Conservation (phyloP, 2,329 filamentous ascomycete species). For the Xylaria sp. region DNA sequence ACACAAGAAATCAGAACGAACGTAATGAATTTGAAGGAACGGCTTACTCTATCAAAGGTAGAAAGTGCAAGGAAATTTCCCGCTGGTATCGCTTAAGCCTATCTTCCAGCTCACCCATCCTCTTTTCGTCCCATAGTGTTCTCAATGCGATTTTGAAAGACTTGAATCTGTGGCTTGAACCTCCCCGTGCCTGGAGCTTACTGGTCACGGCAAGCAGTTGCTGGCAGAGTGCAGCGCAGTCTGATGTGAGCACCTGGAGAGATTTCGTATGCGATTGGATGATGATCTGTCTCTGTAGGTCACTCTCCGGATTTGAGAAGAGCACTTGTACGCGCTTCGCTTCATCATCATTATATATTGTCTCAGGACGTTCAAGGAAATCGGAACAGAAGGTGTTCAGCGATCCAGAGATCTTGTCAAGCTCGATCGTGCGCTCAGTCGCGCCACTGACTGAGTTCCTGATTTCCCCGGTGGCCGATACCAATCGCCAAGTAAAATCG, state of each 20-base stretch:
- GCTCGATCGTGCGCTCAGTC: neutral
- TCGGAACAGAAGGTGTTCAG: neutral
- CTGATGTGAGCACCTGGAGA: neutral
- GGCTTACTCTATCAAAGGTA: neutral
- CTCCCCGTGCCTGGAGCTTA: neutral
- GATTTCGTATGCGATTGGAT: neutral
- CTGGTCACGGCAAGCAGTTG: neutral
- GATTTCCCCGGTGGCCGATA: neutral
- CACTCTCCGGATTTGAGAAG: neutral
- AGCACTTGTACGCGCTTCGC: neutral
- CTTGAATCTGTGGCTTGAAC: neutral
- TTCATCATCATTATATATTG: neutral
- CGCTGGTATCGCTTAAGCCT: neutral
- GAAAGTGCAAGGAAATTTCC: neutral
- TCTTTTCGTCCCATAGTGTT: neutral
- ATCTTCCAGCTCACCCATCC: neutral
- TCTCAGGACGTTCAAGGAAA: neutral
- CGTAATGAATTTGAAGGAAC: neutral
- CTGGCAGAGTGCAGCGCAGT: neutral
- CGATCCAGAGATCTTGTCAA: neutral
- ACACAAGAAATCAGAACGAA: neutral
- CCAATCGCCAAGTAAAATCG: constrained; percentile 8
- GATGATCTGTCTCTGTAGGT: neutral
- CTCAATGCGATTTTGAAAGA: neutral
- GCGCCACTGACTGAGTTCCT: neutral